phyloP scores from a whole-genome alignment of 2,329 filamentous ascomycete species.

The Apiospora hydei region DNA sequence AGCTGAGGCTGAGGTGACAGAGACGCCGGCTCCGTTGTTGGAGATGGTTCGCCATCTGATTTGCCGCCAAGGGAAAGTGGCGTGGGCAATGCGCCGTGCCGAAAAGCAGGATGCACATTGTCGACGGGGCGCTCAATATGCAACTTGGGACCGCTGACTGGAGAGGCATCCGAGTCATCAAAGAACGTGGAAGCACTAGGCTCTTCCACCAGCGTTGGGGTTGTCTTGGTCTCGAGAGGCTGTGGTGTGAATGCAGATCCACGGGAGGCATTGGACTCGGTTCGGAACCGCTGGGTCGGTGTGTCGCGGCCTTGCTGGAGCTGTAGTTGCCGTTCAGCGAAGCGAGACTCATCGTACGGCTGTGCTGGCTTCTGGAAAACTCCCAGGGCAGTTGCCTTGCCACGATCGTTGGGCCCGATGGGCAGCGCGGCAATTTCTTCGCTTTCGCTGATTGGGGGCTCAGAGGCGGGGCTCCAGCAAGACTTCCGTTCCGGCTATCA shows the following conservation, averaged over 20 bases:
- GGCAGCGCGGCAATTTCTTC: conserved; percentile 71
- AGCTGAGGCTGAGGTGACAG: conserved; percentile 30
- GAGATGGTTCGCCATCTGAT: conserved; percentile 41
- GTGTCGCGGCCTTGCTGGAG: conserved; percentile 78
- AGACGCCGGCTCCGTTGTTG: conserved; percentile 26
- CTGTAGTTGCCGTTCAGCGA: conserved; percentile 80
- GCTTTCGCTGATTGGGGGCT: conserved; percentile 75
- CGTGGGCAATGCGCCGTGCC: conserved; percentile 52
- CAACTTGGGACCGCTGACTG: conserved; percentile 27
- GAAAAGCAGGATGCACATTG: conserved; percentile 61
- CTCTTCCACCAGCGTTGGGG: conserved; percentile 42
- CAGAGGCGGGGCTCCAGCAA: conserved; percentile 57
- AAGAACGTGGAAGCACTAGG: conserved; percentile 51
- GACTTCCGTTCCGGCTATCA: conserved; percentile 46
- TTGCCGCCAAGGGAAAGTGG: conserved; percentile 48
- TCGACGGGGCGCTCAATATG: conserved; percentile 57
- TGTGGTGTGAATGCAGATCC: conserved; percentile 54
- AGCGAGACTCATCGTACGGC: conserved; percentile 85
- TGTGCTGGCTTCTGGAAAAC: conserved; percentile 71
- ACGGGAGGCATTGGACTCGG: conserved; percentile 54
- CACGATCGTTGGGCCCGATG: conserved; percentile 76
- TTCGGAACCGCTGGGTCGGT: conserved; percentile 54
- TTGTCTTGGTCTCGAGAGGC: conserved; percentile 41
- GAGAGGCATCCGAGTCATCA: conserved; percentile 48
- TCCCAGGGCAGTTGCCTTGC: conserved; percentile 44